Evolutionary conservation across 257 asterid species (phyloP), one percentile per base, ranked within the genome.

Genomic region (Solanum chaucha): DNA sequence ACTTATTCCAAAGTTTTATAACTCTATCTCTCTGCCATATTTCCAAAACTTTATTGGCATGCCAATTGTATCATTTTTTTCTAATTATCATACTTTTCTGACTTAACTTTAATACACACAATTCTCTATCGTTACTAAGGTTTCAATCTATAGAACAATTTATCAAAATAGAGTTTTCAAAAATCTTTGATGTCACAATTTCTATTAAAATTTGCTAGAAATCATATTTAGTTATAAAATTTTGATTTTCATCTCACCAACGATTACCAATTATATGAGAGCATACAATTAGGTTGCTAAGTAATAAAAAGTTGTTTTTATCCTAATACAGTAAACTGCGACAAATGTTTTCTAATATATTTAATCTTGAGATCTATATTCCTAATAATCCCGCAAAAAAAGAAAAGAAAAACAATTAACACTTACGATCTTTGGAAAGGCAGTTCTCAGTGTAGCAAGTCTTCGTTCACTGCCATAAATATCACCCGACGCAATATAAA

Each of bases 401-500:
- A 51, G 20, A 7, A 3, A 4, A 2, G 8, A 24, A 22, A 12
- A 51, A 75, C 71, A 55, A 19, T 51, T 8, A 86, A 65, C 86
- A 93, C 97, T 96, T 91, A 96, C 98, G 87, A 93, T 95, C 87
- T 87, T 92, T 14, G 99, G 99, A 61, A 96, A 96, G 86, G 95
- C 95, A 30, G 92, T 89, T 91, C 93, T 91, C 85, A 96, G 88
- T 3, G 94, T 90, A 11, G 94, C 92, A 88, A 96, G 98, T 90
- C 98, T 96, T 91, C 90, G 89, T 88, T 92, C 97, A 88, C 93
- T 88, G 86, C 98, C 94, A 59, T 95, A 96, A 17, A 96, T 96
- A 92, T 95, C 98, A 86, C 98, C 99, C 80, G 99, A 94, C 44
- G 99, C 99, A 89, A 96, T 93, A 88, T 94, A 96, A 85, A 96